Conservation (phyloP, 2,329 filamentous ascomycete species). For the Talaromyces atroroseus region DNA sequence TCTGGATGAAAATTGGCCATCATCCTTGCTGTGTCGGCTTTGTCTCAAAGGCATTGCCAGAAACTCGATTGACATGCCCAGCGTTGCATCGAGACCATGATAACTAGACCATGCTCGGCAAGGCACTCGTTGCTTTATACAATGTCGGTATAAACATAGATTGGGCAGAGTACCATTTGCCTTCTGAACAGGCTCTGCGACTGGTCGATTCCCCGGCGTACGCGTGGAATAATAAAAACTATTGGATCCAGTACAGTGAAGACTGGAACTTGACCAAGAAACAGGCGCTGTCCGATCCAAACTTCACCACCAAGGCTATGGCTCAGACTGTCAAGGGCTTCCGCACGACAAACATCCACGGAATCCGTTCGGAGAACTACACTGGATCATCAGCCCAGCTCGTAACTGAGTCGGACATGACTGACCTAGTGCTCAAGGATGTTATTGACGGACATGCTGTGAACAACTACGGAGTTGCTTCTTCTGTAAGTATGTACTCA, state of each 20-base stretch:
- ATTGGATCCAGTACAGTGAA: conserved; percentile 18
- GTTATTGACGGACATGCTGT: conserved; percentile 16
- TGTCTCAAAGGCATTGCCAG: not conserved
- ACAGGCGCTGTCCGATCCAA: not conserved
- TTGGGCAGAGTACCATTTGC: conserved; percentile 63
- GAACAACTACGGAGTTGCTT: conserved; percentile 8
- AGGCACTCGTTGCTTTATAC: not conserved
- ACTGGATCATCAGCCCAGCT: not conserved
- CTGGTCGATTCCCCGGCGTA: conserved; percentile 22
- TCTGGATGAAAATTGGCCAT: conserved; percentile 44
- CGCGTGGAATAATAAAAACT: conserved; percentile 22
- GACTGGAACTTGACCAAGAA: not conserved
- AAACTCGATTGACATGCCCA: not conserved
- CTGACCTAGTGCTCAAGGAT: conserved; percentile 5
- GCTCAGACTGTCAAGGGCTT: not conserved
- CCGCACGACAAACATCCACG: not conserved
- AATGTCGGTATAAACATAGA: conserved; percentile 39
- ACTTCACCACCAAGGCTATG: not conserved
- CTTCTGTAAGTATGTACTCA: not conserved
- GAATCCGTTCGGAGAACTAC: not conserved
- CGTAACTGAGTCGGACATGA: conserved; percentile 13
- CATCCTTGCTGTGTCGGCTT: conserved; percentile 36
- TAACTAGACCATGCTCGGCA: not conserved
- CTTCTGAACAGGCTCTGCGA: conserved; percentile 37
- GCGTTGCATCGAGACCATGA: not conserved